These are phyloP conservation scores for Corylus avellana DNA, from an alignment of 306 rosid genomes.

Conservation along the genomic window DNA sequence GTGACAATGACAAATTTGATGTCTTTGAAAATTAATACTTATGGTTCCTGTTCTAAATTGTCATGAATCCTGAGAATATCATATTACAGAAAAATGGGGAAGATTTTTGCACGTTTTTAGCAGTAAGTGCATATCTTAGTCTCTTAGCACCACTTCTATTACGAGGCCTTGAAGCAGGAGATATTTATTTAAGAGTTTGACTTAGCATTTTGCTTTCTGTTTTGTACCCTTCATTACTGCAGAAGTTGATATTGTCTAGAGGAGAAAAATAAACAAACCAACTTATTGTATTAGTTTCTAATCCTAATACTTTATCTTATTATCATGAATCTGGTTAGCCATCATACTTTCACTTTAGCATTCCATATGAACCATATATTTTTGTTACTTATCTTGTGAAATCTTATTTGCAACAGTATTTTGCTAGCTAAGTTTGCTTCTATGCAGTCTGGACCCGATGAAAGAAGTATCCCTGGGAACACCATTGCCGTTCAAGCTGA, in stretches of 20 bases:
- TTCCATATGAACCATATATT: not conserved
- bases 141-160: not conserved
- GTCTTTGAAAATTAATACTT: not conserved
- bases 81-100: not conserved
- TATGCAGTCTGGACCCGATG: conserved; percentile 84
- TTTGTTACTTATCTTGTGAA: not conserved
- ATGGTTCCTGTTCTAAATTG: not conserved
- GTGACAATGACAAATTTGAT: not conserved
- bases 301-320: not conserved
- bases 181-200: not conserved
- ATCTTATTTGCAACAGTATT: not conserved
- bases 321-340: not conserved
- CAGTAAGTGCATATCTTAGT: not conserved
- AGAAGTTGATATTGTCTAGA: not conserved
- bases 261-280: not conserved
- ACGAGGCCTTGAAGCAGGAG: not conserved
- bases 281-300: not conserved
- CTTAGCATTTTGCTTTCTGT: not conserved
- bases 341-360: not conserved
- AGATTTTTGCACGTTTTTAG: not conserved
- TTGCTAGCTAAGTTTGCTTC: not conserved
- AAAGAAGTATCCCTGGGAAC: conserved; percentile 96
- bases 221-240: not conserved
- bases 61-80: not conserved
- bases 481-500: conserved; percentile 97